A percentile compares a stretch with the other conserved stretches of the same genome.
phyloP scores from a whole-genome alignment of 1,139 yeast genomes.

The Kodamaea ohmeri region DNA sequence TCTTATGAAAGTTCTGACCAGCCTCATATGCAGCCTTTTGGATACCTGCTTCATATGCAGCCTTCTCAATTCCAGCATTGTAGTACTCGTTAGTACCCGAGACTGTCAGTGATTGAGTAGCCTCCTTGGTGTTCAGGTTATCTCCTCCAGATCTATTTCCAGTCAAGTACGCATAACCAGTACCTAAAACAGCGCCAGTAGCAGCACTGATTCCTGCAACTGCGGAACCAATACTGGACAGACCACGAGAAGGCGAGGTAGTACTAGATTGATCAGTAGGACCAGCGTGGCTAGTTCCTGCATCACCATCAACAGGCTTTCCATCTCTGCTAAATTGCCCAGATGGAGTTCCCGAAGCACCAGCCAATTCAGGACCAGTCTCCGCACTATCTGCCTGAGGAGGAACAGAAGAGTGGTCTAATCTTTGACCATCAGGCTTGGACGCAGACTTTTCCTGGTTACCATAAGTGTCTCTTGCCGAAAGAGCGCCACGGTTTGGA shows the following conservation, averaged over 20 bases:
- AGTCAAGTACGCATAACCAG: constrained; percentile 3
- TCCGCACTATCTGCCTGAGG: neutral
- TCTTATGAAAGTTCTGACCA: neutral
- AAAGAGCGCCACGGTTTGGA: too few relatives aligned
- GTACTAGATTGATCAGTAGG: too few relatives aligned
- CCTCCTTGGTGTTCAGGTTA: neutral
- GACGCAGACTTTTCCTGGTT: neutral
- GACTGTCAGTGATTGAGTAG: neutral
- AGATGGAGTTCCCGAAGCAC: constrained; percentile 5
- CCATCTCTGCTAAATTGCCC: neutral
- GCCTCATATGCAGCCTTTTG: constrained; percentile 2
- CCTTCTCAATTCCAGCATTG: too few relatives aligned
- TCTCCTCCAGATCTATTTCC: too few relatives aligned
- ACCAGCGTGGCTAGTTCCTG: constrained; percentile 2
- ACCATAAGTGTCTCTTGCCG: neutral
- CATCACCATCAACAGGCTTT: constrained; percentile 1
- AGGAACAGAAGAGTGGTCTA: constrained; percentile 1
- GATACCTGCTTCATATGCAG: too few relatives aligned
- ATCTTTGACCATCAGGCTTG: neutral
- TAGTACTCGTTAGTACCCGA: neutral
- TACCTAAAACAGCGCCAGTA: constrained; percentile 2
- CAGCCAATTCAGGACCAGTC: neutral
- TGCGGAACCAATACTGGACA: constrained; percentile 2
- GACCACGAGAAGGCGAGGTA: too few relatives aligned
- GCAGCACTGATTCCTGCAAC: constrained; percentile 5